phyloP scores from a whole-genome alignment of 2,329 filamentous ascomycete species.

The Pyrenophora graminea region DNA sequence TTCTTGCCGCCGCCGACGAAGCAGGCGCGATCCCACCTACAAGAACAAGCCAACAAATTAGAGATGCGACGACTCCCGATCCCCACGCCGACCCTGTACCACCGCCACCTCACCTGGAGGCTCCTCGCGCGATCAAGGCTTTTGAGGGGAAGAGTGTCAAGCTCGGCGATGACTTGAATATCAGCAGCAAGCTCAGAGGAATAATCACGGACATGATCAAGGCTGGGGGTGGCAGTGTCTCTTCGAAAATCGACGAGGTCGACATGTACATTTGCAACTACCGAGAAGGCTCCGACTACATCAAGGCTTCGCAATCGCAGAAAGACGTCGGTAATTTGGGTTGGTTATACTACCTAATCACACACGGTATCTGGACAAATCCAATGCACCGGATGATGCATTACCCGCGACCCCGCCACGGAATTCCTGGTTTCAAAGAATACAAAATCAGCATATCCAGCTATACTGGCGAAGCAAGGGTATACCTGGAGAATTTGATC shows the following conservation, averaged over 20 bases:
- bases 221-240: slow-evolving; percentile 71
- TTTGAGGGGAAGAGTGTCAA: slow-evolving; percentile 79
- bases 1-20: slow-evolving; percentile 55
- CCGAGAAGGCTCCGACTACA: slow-evolving; percentile 78
- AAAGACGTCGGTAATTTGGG: slow-evolving; percentile 90
- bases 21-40: slow-evolving; percentile 42
- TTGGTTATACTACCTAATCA: slow-evolving; percentile 93
- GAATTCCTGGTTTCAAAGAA: slow-evolving; percentile 77
- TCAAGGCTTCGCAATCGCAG: slow-evolving; percentile 71
- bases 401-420: slow-evolving; percentile 78
- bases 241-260: slow-evolving; percentile 67
- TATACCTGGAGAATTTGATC: slow-evolving; percentile 92
- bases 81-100: slow-evolving; percentile 30
- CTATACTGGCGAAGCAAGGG: slow-evolving; percentile 90
- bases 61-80: slow-evolving; percentile 41
- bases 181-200: slow-evolving; percentile 67
- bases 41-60: slow-evolving; percentile 53
- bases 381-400: slow-evolving; percentile 82
- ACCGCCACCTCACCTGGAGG: slow-evolving; percentile 26
- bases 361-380: slow-evolving; percentile 84
- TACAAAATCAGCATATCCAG: slow-evolving; percentile 89
- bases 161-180: slow-evolving; percentile 73
- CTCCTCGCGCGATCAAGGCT: slow-evolving; percentile 55
- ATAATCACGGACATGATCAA: slow-evolving; percentile 73
- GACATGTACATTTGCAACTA: slow-evolving; percentile 88